phyloP scores from a whole-genome alignment of 2,329 filamentous ascomycete species.

The Claviceps fusiformis region DNA sequence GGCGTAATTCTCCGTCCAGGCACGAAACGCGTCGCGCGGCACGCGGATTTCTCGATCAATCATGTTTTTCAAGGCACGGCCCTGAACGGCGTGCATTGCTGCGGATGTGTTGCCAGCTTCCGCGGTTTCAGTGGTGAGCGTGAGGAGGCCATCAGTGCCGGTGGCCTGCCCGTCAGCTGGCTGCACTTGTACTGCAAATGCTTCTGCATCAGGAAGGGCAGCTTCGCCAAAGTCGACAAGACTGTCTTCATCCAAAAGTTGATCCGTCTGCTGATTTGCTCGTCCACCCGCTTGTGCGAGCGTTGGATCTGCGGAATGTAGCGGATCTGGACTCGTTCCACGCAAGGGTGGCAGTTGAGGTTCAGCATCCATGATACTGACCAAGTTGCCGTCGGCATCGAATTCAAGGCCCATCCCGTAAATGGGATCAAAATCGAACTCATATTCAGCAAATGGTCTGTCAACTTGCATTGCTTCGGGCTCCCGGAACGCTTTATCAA shows the following conservation, averaged over 20 bases:
- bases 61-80: constrained; percentile 15
- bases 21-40: constrained; percentile 21
- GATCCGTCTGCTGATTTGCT: neutral
- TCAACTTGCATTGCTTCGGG: constrained; percentile 12
- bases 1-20: constrained; percentile 30
- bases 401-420: constrained; percentile 34
- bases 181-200: constrained; percentile 15
- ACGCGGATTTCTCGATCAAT: constrained; percentile 22
- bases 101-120: constrained; percentile 10
- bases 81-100: constrained; percentile 10
- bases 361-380: constrained; percentile 27
- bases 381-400: constrained; percentile 36
- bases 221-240: constrained; percentile 25
- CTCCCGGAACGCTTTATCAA: constrained; percentile 11
- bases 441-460: constrained; percentile 25
- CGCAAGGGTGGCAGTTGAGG: constrained; percentile 29
- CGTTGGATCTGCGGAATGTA: neutral
- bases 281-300: neutral
- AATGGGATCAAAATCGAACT: constrained; percentile 22
- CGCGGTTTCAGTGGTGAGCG: constrained; percentile 12
- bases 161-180: constrained; percentile 7
- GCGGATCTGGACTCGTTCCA: constrained; percentile 2
- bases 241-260: constrained; percentile 4
- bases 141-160: constrained; percentile 6
- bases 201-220: constrained; percentile 24